Percentiles rank a stretch among this genome's conserved stretches.
Evolutionary conservation across 2,329 filamentous ascomycete genomes (phyloP).

Genomic region (Fusarium zealandicum): DNA sequence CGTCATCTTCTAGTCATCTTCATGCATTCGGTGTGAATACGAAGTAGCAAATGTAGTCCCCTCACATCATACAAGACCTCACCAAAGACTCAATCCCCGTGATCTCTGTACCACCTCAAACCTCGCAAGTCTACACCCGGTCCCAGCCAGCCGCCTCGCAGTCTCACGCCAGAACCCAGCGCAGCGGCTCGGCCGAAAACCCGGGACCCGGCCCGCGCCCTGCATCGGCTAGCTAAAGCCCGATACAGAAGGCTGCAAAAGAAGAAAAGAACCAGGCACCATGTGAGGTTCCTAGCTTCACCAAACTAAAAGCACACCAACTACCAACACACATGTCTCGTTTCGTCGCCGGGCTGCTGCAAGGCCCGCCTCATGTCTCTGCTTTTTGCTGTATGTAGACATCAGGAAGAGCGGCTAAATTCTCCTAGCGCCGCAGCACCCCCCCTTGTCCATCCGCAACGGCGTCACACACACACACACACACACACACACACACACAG

Average conservation of each 20-base stretch:
- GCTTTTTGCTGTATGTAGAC: neutral
- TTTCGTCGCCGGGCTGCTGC: neutral
- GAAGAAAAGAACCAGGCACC: neutral
- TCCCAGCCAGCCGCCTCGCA: conserved; percentile 8
- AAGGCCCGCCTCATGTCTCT: neutral
- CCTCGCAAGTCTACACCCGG: conserved; percentile 11
- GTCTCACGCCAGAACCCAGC: neutral
- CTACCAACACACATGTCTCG: too few relatives aligned
- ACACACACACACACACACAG: conserved; percentile 28
- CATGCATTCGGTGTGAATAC: conserved; percentile 6
- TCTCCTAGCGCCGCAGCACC: conserved; percentile 38
- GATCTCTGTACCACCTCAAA: conserved; percentile 15
- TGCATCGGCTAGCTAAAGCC: neutral
- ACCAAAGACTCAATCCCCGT: neutral
- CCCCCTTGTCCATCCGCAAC: conserved; percentile 37
- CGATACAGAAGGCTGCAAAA: neutral
- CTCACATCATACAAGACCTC: conserved; percentile 3
- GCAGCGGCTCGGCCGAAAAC: conserved; percentile 2
- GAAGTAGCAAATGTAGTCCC: neutral
- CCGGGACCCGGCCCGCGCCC: neutral
- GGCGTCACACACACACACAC: conserved; percentile 38
- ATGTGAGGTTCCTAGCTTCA: neutral
- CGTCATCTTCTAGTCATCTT: neutral
- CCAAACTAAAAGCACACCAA: neutral
- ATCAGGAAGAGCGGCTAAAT: conserved; percentile 38